Percentiles rank a stretch among this genome's conserved stretches.
Conservation (phyloP, 805 yeast genomes). For the Metschnikowia continentalis region DNA sequence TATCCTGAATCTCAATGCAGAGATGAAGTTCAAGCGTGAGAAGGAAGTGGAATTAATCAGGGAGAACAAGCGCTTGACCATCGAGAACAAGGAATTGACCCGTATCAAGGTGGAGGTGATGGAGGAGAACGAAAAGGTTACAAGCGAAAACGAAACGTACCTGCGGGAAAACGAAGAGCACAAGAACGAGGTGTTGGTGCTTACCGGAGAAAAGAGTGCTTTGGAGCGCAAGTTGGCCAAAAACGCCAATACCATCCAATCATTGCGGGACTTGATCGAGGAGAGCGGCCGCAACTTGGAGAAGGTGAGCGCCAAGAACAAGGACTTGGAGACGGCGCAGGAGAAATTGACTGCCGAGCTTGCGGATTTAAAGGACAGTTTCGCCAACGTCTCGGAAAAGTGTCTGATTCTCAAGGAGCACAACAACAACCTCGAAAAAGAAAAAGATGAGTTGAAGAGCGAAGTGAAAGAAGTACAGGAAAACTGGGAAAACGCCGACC, state of each 20-base stretch:
- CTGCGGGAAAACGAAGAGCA: conserved; percentile 27
- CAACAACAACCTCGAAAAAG: conserved; percentile 29
- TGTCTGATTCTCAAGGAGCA: conserved; percentile 30
- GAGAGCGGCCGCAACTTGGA: conserved; percentile 63
- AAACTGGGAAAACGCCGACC: conserved; percentile 27
- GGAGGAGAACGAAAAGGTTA: conserved; percentile 32
- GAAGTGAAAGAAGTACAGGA: conserved; percentile 28
- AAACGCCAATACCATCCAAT: conserved; percentile 47
- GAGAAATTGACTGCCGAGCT: conserved; percentile 26
- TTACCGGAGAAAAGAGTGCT: conserved; percentile 32
- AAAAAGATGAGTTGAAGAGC: conserved; percentile 28
- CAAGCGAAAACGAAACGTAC: conserved; percentile 39
- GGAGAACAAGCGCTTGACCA: conserved; percentile 55
- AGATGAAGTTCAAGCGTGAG: conserved; percentile 52
- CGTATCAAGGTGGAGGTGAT: conserved; percentile 26
- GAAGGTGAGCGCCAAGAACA: conserved; percentile 29
- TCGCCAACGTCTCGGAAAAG: conserved; percentile 5
- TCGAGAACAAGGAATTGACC: conserved; percentile 50
- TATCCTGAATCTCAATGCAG: conserved; percentile 49
- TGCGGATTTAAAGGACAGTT: conserved; percentile 25
- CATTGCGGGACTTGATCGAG: conserved; percentile 55
- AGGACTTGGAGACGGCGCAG: conserved; percentile 28
- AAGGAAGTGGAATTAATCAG: conserved; percentile 64
- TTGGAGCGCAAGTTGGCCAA: conserved; percentile 35
- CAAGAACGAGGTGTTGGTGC: conserved; percentile 24